A percentile compares a stretch with the other conserved stretches of the same genome.
Conservation (phyloP, 768 basidiomycete species). For the Leucocoprinus birnbaumii region DNA sequence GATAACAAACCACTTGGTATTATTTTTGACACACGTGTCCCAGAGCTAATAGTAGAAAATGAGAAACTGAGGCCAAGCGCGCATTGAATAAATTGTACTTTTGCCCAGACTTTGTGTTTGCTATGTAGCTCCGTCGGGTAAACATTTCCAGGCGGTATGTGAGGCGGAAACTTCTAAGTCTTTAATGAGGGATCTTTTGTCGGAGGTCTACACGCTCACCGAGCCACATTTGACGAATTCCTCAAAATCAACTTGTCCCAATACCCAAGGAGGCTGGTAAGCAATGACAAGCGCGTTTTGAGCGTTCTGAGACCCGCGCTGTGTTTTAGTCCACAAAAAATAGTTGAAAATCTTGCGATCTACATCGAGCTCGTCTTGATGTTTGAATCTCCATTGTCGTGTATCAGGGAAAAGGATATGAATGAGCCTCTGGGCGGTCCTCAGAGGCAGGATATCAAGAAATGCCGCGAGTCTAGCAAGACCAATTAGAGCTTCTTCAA, state of each 20-base stretch:
- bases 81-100: constrained; percentile 29
- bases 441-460: constrained; percentile 40
- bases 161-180: constrained; percentile 37
- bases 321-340: constrained; percentile 37
- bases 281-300: constrained; percentile 43
- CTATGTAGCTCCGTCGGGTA: constrained; percentile 32
- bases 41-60: constrained; percentile 39
- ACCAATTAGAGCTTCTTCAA: too few relatives aligned
- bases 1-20: constrained; percentile 53
- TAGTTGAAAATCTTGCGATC: constrained; percentile 33
- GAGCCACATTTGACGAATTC: constrained; percentile 46
- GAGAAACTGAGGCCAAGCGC: neutral
- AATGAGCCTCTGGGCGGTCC: constrained; percentile 44
- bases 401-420: constrained; percentile 44
- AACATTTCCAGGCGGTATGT: constrained; percentile 26
- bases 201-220: constrained; percentile 22
- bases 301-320: constrained; percentile 19
- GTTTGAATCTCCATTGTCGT: constrained; percentile 37
- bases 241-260: constrained; percentile 49
- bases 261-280: constrained; percentile 61
- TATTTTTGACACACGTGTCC: constrained; percentile 49
- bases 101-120: constrained; percentile 58
- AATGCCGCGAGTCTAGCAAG: constrained; percentile 5
- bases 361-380: constrained; percentile 26
- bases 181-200: constrained; percentile 13